Conservation (phyloP, 2,329 filamentous ascomycete species). For the Torrubiellomyces zombiae region DNA sequence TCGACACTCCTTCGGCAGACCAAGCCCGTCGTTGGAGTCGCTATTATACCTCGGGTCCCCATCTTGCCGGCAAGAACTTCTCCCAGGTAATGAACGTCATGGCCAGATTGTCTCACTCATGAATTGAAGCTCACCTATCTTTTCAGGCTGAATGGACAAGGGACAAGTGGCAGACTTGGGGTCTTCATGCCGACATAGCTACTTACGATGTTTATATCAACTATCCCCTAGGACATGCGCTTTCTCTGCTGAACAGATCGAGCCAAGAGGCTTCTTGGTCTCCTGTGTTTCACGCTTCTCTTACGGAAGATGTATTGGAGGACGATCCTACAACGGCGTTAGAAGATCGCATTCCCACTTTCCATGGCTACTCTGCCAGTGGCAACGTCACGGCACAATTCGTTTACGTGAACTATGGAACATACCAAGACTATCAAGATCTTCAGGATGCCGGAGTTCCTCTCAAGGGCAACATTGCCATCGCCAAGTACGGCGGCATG, state of each 20-base stretch:
- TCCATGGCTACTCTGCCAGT: slow-evolving; percentile 86
- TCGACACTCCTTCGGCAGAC: slow-evolving; percentile 39
- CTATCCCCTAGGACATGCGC: slow-evolving; percentile 54
- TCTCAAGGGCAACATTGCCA: slow-evolving; percentile 69
- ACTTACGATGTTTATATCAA: slow-evolving; percentile 67
- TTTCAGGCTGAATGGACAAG: slow-evolving; percentile 53
- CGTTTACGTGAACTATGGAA: slow-evolving; percentile 85
- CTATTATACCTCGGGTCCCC: slow-evolving; percentile 63
- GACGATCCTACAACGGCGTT: slow-evolving; percentile 67
- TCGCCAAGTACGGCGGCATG: slow-evolving; percentile 70
- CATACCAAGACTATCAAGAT: slow-evolving; percentile 71
- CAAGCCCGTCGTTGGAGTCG: slow-evolving; percentile 54
- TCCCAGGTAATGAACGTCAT: slow-evolving; percentile 35
- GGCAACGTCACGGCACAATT: slow-evolving; percentile 82
- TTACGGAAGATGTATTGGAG: slow-evolving; percentile 71
- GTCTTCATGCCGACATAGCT: slow-evolving; percentile 45
- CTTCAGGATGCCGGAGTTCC: slow-evolving; percentile 57
- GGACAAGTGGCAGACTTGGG: slow-evolving; percentile 56
- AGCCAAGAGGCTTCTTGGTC: slow-evolving; percentile 28
- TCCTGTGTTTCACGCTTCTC: slow-evolving; percentile 59
- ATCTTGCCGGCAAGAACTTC: slow-evolving; percentile 62
- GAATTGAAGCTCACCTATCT: too few relatives aligned
- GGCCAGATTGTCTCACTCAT: too few relatives aligned
- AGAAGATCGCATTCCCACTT: slow-evolving; percentile 62
- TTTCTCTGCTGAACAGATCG: slow-evolving; percentile 42